Percentiles rank a stretch among this genome's conserved stretches.
phyloP scores from a whole-genome alignment of 306 rosid genomes.

The Vigna mungo region DNA sequence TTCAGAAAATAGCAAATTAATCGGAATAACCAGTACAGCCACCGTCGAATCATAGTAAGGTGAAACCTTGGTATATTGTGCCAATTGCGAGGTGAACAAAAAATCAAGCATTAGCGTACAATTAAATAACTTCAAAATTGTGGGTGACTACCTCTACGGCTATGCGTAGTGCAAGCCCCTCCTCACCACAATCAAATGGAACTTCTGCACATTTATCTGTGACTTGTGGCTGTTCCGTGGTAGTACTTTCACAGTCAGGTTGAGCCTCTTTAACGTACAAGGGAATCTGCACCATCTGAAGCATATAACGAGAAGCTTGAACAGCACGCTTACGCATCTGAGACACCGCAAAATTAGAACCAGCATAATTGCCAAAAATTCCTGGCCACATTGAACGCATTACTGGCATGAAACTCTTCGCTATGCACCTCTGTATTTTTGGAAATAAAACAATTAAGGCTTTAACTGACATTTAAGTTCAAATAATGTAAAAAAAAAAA shows the following conservation, averaged over 20 bases:
- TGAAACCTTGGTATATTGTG: background rate
- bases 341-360: slow-evolving; percentile 64
- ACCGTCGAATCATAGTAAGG: slow-evolving; percentile 2
- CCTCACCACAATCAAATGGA: slow-evolving; percentile 83
- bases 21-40: slow-evolving; percentile 8
- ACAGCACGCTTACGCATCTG: slow-evolving; percentile 91
- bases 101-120: slow-evolving; percentile 30
- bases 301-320: slow-evolving; percentile 94
- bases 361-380: slow-evolving; percentile 68
- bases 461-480: background rate
- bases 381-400: slow-evolving; percentile 99
- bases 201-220: slow-evolving; percentile 55
- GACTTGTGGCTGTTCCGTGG: slow-evolving; percentile 55
- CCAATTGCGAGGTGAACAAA: background rate
- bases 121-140: slow-evolving; percentile 14
- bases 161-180: slow-evolving; percentile 86
- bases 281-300: slow-evolving; percentile 92
- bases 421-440: slow-evolving; percentile 71
- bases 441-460: slow-evolving; percentile 37
- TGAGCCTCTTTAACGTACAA: slow-evolving; percentile 63
- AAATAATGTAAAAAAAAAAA: background rate
- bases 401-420: slow-evolving; percentile 79
- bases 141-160: slow-evolving; percentile 74
- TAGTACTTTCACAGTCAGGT: slow-evolving; percentile 54
- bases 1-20: slow-evolving; percentile 19